Evolutionary conservation across 345 rosid genomes (phyloP).

Genomic region (Boechera stricta): DNA sequence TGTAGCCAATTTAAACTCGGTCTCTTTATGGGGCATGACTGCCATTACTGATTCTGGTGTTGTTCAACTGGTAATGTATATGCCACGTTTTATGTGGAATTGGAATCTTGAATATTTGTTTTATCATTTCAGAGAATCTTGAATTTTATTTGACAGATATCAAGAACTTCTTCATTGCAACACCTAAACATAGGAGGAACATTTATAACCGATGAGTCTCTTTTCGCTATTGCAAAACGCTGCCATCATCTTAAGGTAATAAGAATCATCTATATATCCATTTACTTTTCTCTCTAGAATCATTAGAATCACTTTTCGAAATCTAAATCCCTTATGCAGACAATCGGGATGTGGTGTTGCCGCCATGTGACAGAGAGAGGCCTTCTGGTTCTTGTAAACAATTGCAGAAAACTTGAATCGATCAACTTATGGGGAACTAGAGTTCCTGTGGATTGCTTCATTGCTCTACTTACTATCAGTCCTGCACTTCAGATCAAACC

Average conservation of each 20-base stretch:
- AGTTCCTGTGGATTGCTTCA: slow-evolving; percentile 70
- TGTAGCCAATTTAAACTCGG: slow-evolving; percentile 65
- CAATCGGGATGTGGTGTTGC: slow-evolving; percentile 83
- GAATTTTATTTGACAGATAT: slow-evolving; percentile 51
- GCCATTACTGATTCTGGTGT: slow-evolving; percentile 93
- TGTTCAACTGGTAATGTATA: slow-evolving; percentile 65
- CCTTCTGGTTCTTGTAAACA: slow-evolving; percentile 62
- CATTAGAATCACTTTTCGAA: slow-evolving; percentile 1
- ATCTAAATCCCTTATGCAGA: slow-evolving; percentile 45
- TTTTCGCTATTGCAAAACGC: slow-evolving; percentile 72
- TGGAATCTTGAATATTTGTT: slow-evolving; percentile 18
- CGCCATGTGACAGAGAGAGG: slow-evolving; percentile 87
- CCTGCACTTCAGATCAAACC: slow-evolving; percentile 82
- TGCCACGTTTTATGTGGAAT: not conserved
- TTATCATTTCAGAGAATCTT: slow-evolving; percentile 13
- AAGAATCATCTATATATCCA: not conserved
- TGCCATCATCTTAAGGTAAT: slow-evolving; percentile 81
- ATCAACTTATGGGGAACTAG: slow-evolving; percentile 91
- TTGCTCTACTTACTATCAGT: slow-evolving; percentile 61
- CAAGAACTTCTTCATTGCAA: slow-evolving; percentile 70
- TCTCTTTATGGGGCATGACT: slow-evolving; percentile 89
- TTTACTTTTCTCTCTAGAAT: not conserved
- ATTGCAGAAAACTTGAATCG: slow-evolving; percentile 73
- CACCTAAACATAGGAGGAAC: slow-evolving; percentile 93
- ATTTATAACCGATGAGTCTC: slow-evolving; percentile 82